Base-by-base conservation (phyloP, 192 early-diverging fungal genomes). In the Umbelopsis sp. region DNA sequence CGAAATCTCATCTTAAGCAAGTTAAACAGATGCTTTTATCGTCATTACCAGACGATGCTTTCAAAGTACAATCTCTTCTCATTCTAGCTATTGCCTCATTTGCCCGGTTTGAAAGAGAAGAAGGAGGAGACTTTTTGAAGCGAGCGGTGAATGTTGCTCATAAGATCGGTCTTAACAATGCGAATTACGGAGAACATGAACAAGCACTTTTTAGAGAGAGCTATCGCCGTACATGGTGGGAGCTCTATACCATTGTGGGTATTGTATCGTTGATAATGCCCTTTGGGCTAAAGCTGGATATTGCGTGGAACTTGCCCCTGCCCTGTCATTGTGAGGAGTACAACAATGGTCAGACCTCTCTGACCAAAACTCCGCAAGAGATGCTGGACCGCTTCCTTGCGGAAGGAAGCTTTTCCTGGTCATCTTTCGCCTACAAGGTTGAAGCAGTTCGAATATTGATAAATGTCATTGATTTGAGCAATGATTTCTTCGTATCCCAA, bases 161-260 rank as follows among this genome's bases (percentile, higher is more conserved):
- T 27, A 52, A 22, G 21, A 52, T 52, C 51, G 51, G 51, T 52
- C 51, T 52, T 25, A 52, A 52, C 22, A 25, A 25, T 52, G 51
- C 13, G 25, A 25, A 52, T 52, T 52, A 27, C 13, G 51, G 51
- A 20, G 11, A 25, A 52, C n/a, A 8, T 52, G 51, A 52, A 25
- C 21, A 52, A 52, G 23, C 51, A 25, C 51, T 52, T 0, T 25
- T 52, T 20, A 25, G 22, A 25, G 51, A 52, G 51, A 52, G 51
- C 51, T 52, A 52, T 52, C n/a, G 51, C 1, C 51, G 51, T 52
- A 52, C 51, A 25, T 52, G 51, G 51, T 52, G 51, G 51, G 51
- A 52, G 25, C 51, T 52, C 5, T 52, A 52, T 23, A 52, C 51
- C 0, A 52, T 52, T 22, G 51, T 52, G 3, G 51, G 51, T 12